Evolutionary conservation across 2,329 filamentous ascomycete species (phyloP).

Genomic region (Lecanosticta acicola): DNA sequence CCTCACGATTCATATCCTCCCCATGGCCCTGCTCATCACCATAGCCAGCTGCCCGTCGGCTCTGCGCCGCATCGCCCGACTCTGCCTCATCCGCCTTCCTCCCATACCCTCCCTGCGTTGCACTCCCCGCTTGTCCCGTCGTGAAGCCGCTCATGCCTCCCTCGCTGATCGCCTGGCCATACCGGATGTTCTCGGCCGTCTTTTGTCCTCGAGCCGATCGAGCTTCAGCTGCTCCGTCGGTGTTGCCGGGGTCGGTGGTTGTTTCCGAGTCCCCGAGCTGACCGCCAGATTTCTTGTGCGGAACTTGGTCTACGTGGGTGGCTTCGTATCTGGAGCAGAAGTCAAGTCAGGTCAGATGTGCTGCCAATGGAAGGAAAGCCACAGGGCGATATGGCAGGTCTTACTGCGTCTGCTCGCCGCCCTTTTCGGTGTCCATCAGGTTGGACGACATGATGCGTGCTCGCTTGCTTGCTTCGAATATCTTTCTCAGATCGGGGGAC

Average conservation of each 20-base stretch:
- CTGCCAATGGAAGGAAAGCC: no score
- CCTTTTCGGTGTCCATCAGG: conserved; percentile 54
- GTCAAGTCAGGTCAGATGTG: neutral
- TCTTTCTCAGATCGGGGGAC: no score
- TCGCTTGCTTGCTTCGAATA: no score
- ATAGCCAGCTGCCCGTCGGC: conserved; percentile 35
- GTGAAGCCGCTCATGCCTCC: conserved; percentile 52
- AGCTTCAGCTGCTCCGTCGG: conserved; percentile 29
- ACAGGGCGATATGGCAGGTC: conserved; percentile 11
- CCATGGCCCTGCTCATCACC: conserved; percentile 36
- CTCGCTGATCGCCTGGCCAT: conserved; percentile 53
- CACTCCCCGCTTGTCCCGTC: conserved; percentile 33
- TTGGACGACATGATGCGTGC: conserved; percentile 44
- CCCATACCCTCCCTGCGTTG: conserved; percentile 35
- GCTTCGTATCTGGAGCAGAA: conserved; percentile 50
- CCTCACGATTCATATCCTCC: conserved; percentile 39
- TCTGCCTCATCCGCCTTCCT: conserved; percentile 22
- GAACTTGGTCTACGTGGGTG: conserved; percentile 45
- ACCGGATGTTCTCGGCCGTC: conserved; percentile 49
- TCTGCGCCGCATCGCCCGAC: conserved; percentile 33
- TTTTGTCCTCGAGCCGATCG: conserved; percentile 38
- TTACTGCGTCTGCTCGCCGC: conserved; percentile 57
- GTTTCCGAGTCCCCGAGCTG: conserved; percentile 44
- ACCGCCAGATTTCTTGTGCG: conserved; percentile 50
- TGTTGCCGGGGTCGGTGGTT: conserved; percentile 31